Evolutionary conservation across 495 filamentous ascomycete genomes (phyloP), one percentile per base, ranked within the genome.

Genomic region (Staphylotrichum tortipilum): DNA sequence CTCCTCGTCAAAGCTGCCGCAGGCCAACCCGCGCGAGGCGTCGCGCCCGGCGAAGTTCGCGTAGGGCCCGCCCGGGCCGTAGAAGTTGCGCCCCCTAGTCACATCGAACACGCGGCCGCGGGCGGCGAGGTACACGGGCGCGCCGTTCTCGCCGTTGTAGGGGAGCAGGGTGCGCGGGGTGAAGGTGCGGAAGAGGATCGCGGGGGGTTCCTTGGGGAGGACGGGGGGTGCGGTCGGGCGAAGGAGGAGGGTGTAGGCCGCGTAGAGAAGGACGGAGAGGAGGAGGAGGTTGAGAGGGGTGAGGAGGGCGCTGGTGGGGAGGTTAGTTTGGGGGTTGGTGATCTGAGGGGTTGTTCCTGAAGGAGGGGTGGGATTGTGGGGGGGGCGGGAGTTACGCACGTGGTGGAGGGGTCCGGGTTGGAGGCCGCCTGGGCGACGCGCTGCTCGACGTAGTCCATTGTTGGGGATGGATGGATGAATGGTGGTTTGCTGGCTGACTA

Each of bases 11-110:
- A 98, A 97, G 70, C 88, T 94, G 55, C 89, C 86, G 68, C 78
- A 86, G 3, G 92, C 94, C 53, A 98, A 69, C 9, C 92, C 92
- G 39, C 92, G 77, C 47, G 79, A 87, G n/a, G 92, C 92, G 59
- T 96, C 90, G n/a, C 88, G 79, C 8, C 90, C 90, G 1, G 90
- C 90, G 49, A 96, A 96, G 70, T 94, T 95, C 63, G 82, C 83
- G 65, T 96, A 96, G 5, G 88, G 88, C 1, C 90, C 90, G 30
- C 88, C 88, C 39, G 90, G 90, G 23, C 90, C 90, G 64, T 96
- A 96, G 69, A 95, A 96, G 67, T 89, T 88, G 59, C 80, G 78
- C 28, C 90, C 90, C 4, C 83, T 73, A 0, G 82, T 80, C 15
- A 95, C 89, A 59, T 96, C 90, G 68, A 94, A 96, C 54, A 96